A percentile compares a stretch with the other conserved stretches of the same genome.
phyloP scores from a whole-genome alignment of 352 stramenopile species.

The Globisporangium nodosum region DNA sequence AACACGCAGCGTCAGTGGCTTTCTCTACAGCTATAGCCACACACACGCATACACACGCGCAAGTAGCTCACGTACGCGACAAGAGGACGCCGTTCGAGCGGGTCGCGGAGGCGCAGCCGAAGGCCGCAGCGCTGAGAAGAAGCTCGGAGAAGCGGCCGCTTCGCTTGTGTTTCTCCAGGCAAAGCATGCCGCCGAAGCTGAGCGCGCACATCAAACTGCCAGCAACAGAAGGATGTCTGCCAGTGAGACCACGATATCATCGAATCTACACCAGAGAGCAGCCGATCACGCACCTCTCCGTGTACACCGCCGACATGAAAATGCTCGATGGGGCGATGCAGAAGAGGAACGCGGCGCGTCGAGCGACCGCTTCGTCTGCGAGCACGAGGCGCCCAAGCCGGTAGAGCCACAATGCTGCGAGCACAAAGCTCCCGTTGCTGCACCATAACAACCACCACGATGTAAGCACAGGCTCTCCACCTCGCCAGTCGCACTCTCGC shows the following conservation, averaged over 20 bases:
- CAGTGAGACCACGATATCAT: too few relatives aligned
- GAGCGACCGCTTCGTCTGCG: conserved; percentile 38
- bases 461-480: background rate
- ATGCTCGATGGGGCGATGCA: conserved; percentile 69
- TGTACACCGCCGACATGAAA: conserved; percentile 82
- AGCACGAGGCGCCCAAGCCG: conserved; percentile 53
- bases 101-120: conserved; percentile 58
- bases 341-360: conserved; percentile 72
- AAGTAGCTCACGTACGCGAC: conserved; percentile 44
- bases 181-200: conserved; percentile 76
- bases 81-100: conserved; percentile 77
- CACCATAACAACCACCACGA: background rate
- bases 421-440: conserved; percentile 73
- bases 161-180: conserved; percentile 30
- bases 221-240: background rate
- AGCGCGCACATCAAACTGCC: conserved; percentile 66
- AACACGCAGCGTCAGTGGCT: conserved; percentile 10
- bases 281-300: conserved; percentile 42
- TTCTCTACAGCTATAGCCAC: background rate
- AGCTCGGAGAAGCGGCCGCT: conserved; percentile 24
- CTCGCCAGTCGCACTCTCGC: too few relatives aligned
- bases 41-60: background rate
- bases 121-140: conserved; percentile 36
- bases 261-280: too few relatives aligned
- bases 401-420: conserved; percentile 68